A percentile compares a stretch with the other conserved stretches of the same genome.
Conservation (phyloP, 2,329 filamentous ascomycete genomes). For the Cladophialophora bantiana region DNA sequence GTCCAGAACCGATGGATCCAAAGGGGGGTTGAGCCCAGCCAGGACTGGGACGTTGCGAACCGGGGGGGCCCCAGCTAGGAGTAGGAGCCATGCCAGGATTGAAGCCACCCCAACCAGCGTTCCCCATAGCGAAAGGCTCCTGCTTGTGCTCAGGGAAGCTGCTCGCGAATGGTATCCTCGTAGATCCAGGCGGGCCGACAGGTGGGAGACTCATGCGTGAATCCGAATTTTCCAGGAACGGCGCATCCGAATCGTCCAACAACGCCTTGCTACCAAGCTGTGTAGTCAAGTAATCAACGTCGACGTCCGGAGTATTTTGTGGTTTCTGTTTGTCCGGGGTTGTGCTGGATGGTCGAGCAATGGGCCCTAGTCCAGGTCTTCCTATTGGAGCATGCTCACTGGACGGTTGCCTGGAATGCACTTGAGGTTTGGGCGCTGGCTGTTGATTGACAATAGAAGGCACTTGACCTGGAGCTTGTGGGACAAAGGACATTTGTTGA, state of each 20-base stretch:
- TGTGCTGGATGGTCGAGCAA: constrained; percentile 82
- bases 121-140: constrained; percentile 36
- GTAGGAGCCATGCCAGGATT: constrained; percentile 28
- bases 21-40: constrained; percentile 56
- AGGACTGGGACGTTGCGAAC: constrained; percentile 37
- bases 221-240: constrained; percentile 56
- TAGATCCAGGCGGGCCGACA: constrained; percentile 62
- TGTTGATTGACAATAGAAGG: constrained; percentile 46
- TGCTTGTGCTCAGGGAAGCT: constrained; percentile 38
- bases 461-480: constrained; percentile 49
- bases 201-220: constrained; percentile 51
- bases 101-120: constrained; percentile 38
- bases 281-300: constrained; percentile 74
- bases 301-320: constrained; percentile 55
- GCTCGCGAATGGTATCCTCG: constrained; percentile 49
- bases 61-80: constrained; percentile 34
- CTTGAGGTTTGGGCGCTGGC: constrained; percentile 51
- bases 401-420: constrained; percentile 79
- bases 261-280: constrained; percentile 91
- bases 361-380: constrained; percentile 71
- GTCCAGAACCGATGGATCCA: constrained; percentile 53
- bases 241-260: constrained; percentile 74
- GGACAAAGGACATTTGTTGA: constrained; percentile 55
- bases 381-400: constrained; percentile 75
- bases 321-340: constrained; percentile 59